A percentile compares a stretch with the other conserved stretches of the same genome.
Conservation (phyloP, 805 yeast genomes). For the Kodamaea hsintzibuensis region DNA sequence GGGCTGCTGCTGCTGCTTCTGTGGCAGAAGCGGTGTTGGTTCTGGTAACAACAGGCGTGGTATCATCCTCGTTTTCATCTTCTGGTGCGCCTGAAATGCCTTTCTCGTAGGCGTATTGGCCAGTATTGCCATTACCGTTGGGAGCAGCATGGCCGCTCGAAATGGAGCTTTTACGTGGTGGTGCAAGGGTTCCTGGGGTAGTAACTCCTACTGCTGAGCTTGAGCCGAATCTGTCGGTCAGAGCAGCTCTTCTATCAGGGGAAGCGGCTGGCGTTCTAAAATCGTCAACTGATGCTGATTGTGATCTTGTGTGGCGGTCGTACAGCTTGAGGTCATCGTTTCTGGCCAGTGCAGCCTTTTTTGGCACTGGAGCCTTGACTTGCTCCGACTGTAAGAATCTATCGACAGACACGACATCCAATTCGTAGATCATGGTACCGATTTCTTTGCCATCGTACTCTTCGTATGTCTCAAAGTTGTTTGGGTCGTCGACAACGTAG, state of each 20-base stretch:
- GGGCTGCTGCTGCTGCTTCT: conserved; percentile 5
- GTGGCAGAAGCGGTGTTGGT: neutral
- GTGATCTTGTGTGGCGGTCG: conserved; percentile 35
- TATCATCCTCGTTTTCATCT: conserved; percentile 1
- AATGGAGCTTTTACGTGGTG: neutral
- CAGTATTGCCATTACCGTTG: conserved; percentile 15
- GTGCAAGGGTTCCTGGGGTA: neutral
- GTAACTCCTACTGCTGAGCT: neutral
- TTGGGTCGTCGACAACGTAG: conserved; percentile 51
- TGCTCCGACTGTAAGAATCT: conserved; percentile 21
- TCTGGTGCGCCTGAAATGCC: neutral
- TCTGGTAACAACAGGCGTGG: conserved; percentile 1
- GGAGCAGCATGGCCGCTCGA: neutral
- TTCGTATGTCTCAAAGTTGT: conserved; percentile 53
- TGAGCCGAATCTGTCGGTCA: neutral
- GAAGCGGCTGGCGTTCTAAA: conserved; percentile 26
- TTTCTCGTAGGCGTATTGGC: conserved; percentile 33
- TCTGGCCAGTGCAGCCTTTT: conserved; percentile 6
- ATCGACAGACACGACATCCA: conserved; percentile 53
- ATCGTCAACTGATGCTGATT: conserved; percentile 35
- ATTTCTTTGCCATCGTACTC: conserved; percentile 47
- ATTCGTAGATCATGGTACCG: conserved; percentile 62
- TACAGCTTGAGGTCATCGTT: conserved; percentile 11
- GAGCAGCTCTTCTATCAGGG: conserved; percentile 14
- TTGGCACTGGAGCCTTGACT: conserved; percentile 4